Base-by-base conservation (phyloP, 2,329 filamentous ascomycete species). In the Neofusicoccum kwambonambiense region DNA sequence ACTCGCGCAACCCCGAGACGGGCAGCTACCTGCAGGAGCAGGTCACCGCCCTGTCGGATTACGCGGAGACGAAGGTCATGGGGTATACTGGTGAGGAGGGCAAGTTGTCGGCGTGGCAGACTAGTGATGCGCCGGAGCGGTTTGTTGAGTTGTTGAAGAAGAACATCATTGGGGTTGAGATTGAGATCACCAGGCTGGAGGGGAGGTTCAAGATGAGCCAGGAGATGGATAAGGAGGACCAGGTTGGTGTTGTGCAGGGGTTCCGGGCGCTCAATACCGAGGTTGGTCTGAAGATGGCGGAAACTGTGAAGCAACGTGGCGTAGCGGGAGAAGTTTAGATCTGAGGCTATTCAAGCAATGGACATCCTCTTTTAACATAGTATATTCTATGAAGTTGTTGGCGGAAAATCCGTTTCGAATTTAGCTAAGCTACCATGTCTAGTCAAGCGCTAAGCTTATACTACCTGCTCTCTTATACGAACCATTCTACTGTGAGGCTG, bases 101-200 rank as follows among this genome's bases (percentile, higher is more conserved):
- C 47, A 37, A 37, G 50, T 12, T 37, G 15, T 19, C 50, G 31
- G 47, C 82, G 11, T 90, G 88, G 89, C 76, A 78, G 49, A 83
- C 89, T 0, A 70, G 75, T 0, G 86, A 89, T 65, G 87, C 87
- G 2, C 86, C 85, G 0, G 78, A 80, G 9, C 72, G 70, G 0
- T 90, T 87, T 72, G 72, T 89, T 7, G 80, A 85, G 7, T 69
- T 89, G 11, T 68, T 88, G 70, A 83, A 83, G 73, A 88, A 85
- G 76, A 80, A 76, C 45, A 87, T 89, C 50, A 81, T 88, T 37
- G 87, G 87, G 0, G 60, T 57, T 2, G 41, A 64, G 39, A 71
- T 75, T 17, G 66, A 70, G 49, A 69, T 75, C 9, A 62, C 60
- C 1, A 44, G 65, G 9, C 41, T 75, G 9, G 72, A 68, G 13